A percentile compares a stretch with the other conserved stretches of the same genome.
Evolutionary conservation across 2,329 filamentous ascomycete species (phyloP).

Genomic region (Scedosporium dehoogii): DNA sequence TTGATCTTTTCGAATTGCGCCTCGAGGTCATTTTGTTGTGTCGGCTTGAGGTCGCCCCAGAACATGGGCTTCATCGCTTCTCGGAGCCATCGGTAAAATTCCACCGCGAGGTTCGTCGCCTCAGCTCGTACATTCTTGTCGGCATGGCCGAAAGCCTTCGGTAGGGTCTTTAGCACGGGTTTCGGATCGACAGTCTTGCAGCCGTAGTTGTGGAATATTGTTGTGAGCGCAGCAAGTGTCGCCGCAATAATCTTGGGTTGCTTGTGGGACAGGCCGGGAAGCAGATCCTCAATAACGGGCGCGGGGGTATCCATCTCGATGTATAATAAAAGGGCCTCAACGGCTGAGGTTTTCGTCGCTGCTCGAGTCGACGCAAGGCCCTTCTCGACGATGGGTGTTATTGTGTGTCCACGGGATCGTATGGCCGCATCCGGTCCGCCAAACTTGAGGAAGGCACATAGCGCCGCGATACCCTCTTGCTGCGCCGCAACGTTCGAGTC

Average conservation of each 20-base stretch:
- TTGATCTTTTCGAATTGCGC: constrained; percentile 91
- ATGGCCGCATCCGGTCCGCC: constrained; percentile 70
- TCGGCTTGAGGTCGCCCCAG: constrained; percentile 89
- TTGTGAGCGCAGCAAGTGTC: constrained; percentile 64
- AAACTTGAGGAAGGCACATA: constrained; percentile 88
- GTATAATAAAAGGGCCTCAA: constrained; percentile 80
- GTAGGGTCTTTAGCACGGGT: constrained; percentile 74
- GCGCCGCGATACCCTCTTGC: constrained; percentile 77
- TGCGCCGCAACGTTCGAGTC: constrained; percentile 97
- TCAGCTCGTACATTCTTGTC: constrained; percentile 98
- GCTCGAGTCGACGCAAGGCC: constrained; percentile 79
- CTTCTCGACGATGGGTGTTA: constrained; percentile 80
- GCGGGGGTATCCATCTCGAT: constrained; percentile 81
- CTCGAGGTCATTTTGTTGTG: constrained; percentile 89
- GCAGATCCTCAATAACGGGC: constrained; percentile 80
- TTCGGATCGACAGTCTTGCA: constrained; percentile 93
- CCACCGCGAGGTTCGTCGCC: constrained; percentile 81
- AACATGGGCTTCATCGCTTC: constrained; percentile 98
- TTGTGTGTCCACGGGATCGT: constrained; percentile 65
- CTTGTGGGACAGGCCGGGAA: constrained; percentile 77
- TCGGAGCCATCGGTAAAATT: constrained; percentile 92
- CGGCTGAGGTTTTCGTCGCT: constrained; percentile 74
- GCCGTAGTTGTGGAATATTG: constrained; percentile 87
- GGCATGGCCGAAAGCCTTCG: constrained; percentile 88
- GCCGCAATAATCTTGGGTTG: constrained; percentile 75